A percentile compares a stretch with the other conserved stretches of the same genome.
Conservation (phyloP, 441 rosid species). For the Macaranga tanarius region DNA sequence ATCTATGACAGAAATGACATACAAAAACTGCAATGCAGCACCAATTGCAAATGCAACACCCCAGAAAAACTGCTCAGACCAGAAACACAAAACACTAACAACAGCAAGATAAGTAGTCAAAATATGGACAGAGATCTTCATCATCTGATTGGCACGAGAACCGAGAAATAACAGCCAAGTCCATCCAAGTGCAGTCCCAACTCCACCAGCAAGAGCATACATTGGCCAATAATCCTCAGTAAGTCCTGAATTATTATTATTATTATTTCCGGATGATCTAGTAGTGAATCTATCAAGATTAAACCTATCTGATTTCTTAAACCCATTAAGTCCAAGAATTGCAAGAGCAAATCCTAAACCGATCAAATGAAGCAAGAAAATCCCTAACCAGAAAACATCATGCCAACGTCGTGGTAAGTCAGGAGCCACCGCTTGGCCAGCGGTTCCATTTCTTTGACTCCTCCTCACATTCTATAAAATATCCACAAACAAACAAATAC, state of each 20-base stretch:
- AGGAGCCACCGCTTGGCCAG: slow-evolving; percentile 42
- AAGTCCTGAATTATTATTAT: slow-evolving; percentile 28
- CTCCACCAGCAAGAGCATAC: slow-evolving; percentile 77
- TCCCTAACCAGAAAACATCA: slow-evolving; percentile 84
- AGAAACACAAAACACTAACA: slow-evolving; percentile 84
- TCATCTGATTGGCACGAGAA: slow-evolving; percentile 76
- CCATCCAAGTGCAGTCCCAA: slow-evolving; percentile 70
- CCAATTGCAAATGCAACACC: slow-evolving; percentile 79
- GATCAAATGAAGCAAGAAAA: slow-evolving; percentile 68
- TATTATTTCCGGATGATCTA: slow-evolving; percentile 35
- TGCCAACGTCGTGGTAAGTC: slow-evolving; percentile 75
- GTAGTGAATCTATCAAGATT: slow-evolving; percentile 61
- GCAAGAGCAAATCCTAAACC: slow-evolving; percentile 60
- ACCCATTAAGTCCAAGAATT: slow-evolving; percentile 73
- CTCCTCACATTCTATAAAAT: slow-evolving; percentile 53
- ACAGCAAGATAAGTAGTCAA: slow-evolving; percentile 90
- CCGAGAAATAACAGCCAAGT: slow-evolving; percentile 76
- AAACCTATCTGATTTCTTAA: slow-evolving; percentile 66
- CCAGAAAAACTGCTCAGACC: slow-evolving; percentile 82
- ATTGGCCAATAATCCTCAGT: slow-evolving; percentile 92
- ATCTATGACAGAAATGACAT: slow-evolving; percentile 88
- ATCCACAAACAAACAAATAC: neutral
- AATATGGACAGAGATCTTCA: slow-evolving; percentile 89
- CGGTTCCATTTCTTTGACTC: slow-evolving; percentile 54
- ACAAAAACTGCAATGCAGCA: slow-evolving; percentile 83